phyloP scores from a whole-genome alignment of 768 basidiomycete genomes.

The Gelatoporia subvermispora region DNA sequence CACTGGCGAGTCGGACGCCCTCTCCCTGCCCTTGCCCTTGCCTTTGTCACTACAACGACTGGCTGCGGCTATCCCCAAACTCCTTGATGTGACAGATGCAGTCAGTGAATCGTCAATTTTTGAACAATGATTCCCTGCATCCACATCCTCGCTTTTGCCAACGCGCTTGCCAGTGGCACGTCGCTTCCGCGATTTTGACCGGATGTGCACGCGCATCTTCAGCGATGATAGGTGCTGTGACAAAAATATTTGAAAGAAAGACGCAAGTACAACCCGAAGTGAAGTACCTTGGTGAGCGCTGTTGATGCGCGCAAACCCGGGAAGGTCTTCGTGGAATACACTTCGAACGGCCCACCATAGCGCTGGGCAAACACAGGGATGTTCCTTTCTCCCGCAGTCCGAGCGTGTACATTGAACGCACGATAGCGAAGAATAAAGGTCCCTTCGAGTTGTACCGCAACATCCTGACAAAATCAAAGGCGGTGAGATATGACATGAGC shows the following conservation, averaged over 20 bases:
- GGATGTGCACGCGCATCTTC: background rate
- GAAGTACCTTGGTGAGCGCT: constrained; percentile 56
- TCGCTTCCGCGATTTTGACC: too few relatives aligned
- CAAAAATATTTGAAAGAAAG: background rate
- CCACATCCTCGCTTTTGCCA: too few relatives aligned
- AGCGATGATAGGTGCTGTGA: background rate
- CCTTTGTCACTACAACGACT: too few relatives aligned
- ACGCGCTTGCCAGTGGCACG: too few relatives aligned
- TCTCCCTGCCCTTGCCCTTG: too few relatives aligned
- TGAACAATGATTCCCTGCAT: too few relatives aligned
- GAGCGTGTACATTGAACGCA: constrained; percentile 47
- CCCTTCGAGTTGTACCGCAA: constrained; percentile 67
- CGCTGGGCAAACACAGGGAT: constrained; percentile 55
- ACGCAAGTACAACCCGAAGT: background rate
- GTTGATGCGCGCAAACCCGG: constrained; percentile 64
- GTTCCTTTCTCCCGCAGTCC: background rate
- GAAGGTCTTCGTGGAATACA: constrained; percentile 70
- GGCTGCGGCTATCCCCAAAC: too few relatives aligned
- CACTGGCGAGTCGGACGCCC: too few relatives aligned
- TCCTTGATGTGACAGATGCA: too few relatives aligned
- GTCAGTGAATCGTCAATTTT: too few relatives aligned
- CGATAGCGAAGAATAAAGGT: constrained; percentile 64
- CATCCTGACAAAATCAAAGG: constrained; percentile 38
- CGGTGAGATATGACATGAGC: background rate
- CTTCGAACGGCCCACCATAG: constrained; percentile 59